These are phyloP conservation scores for Cutaneotrichosporon sp. DNA, from an alignment of 1,284 basidiomycete species.

Conservation along the genomic window DNA sequence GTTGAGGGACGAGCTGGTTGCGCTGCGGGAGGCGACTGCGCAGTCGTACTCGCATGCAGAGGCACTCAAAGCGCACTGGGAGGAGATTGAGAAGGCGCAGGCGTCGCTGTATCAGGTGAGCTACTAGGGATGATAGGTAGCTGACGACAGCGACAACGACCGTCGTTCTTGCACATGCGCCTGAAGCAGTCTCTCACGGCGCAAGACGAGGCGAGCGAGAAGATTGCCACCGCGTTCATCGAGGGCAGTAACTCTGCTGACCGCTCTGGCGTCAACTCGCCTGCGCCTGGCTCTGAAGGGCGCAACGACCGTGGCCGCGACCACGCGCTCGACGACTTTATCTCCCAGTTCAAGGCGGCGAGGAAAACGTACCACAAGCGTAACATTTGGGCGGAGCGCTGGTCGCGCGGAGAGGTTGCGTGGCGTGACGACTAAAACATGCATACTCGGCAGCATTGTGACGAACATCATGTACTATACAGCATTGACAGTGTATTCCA, in stretches of 20 bases:
- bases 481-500: not conserved
- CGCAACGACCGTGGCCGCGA: constrained; percentile 15
- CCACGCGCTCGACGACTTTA: constrained; percentile 67
- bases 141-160: constrained; percentile 62
- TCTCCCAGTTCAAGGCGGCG: constrained; percentile 76
- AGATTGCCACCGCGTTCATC: constrained; percentile 70
- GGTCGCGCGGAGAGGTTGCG: constrained; percentile 72
- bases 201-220: constrained; percentile 81
- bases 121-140: not conserved
- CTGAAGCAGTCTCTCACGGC: constrained; percentile 76
- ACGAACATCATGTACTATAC: not conserved
- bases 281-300: constrained; percentile 15
- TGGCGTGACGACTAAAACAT: constrained; percentile 60
- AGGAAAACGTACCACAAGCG: constrained; percentile 84
- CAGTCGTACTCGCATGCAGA: constrained; percentile 79
- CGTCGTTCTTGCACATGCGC: constrained; percentile 78
- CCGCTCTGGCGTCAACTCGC: constrained; percentile 43
- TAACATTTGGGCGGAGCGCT: constrained; percentile 78
- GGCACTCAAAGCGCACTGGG: constrained; percentile 70
- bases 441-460: too few species aligned
- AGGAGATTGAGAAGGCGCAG: constrained; percentile 77
- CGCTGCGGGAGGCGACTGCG: constrained; percentile 69
- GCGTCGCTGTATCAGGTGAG: constrained; percentile 75
- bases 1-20: constrained; percentile 66
- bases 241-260: constrained; percentile 52